Conservation (phyloP, 345 rosid genomes). For the Aquilaria sinensis region DNA sequence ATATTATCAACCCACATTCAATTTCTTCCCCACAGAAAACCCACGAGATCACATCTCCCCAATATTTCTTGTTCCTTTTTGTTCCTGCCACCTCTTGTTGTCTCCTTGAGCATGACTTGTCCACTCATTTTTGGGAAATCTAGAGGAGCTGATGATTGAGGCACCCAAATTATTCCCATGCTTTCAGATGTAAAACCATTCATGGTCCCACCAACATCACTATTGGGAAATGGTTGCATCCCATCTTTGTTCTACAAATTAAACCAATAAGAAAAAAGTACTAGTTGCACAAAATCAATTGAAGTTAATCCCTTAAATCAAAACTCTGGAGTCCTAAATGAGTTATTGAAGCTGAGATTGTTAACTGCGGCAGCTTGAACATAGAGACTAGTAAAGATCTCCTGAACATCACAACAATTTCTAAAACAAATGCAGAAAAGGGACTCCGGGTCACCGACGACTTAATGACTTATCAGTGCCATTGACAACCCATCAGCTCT, state of each 20-base stretch:
- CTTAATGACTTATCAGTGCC: too few species aligned
- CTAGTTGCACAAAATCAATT: too few species aligned
- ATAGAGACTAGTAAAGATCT: too few species aligned
- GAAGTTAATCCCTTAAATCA: not conserved
- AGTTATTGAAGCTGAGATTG: too few species aligned
- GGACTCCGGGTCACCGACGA: too few species aligned
- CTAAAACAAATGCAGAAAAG: too few species aligned
- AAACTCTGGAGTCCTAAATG: too few species aligned
- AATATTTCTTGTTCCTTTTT: constrained; percentile 23
- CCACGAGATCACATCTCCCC: constrained; percentile 37
- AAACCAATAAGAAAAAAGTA: constrained; percentile 6
- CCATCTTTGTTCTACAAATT: constrained; percentile 44
- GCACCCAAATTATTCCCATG: constrained; percentile 61
- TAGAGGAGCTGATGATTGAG: constrained; percentile 42
- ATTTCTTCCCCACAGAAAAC: too few species aligned
- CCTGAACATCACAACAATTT: too few species aligned
- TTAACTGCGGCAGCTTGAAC: too few species aligned
- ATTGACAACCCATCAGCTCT: too few species aligned
- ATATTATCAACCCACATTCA: too few species aligned
- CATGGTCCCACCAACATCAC: constrained; percentile 28
- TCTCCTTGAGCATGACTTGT: constrained; percentile 24
- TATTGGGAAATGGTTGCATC: constrained; percentile 29
- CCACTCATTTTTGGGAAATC: constrained; percentile 29
- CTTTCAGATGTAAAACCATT: constrained; percentile 38
- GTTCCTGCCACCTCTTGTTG: constrained; percentile 19